phyloP scores from a whole-genome alignment of 2,329 filamentous ascomycete genomes.

The Hypocreales sp. region DNA sequence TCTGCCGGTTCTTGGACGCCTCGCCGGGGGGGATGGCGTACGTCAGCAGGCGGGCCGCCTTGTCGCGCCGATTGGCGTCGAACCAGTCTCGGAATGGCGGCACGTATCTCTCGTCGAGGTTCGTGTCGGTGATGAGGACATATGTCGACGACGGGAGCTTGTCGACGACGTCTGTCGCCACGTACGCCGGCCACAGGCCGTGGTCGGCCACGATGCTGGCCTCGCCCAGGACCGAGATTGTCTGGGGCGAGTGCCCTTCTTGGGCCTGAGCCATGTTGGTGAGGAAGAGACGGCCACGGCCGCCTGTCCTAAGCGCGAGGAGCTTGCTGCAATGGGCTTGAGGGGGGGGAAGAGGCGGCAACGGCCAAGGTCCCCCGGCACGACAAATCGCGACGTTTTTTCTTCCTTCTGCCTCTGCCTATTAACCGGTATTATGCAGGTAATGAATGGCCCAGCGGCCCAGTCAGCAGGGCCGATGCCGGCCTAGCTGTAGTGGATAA shows the following conservation, averaged over 20 bases:
- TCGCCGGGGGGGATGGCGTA: slow-evolving; percentile 85
- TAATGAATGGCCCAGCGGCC: too few relatives aligned
- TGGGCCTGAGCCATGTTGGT: slow-evolving; percentile 11
- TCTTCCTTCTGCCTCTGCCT: too few relatives aligned
- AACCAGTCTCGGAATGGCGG: slow-evolving; percentile 47
- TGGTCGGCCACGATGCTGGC: slow-evolving; percentile 88
- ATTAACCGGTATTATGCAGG: too few relatives aligned
- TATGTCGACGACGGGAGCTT: slow-evolving; percentile 79
- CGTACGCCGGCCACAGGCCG: slow-evolving; percentile 71
- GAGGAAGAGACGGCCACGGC: too few relatives aligned
- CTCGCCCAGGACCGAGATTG: slow-evolving; percentile 71
- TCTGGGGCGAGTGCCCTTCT: slow-evolving; percentile 27
- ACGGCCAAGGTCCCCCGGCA: too few relatives aligned
- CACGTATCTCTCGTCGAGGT: slow-evolving; percentile 68
- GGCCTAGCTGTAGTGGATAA: too few relatives aligned
- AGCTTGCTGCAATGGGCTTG: too few relatives aligned
- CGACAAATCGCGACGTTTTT: too few relatives aligned
- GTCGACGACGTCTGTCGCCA: slow-evolving; percentile 64
- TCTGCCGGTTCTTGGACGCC: slow-evolving; percentile 81
- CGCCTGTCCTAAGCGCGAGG: too few relatives aligned
- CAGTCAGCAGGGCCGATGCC: too few relatives aligned
- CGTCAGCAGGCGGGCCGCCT: slow-evolving; percentile 54
- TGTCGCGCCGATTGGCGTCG: slow-evolving; percentile 10
- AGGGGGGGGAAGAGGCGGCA: too few relatives aligned
- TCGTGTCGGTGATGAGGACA: slow-evolving; percentile 92